Evolutionary conservation across 768 basidiomycete species (phyloP), one percentile per base, ranked within the genome.

Genomic region (Podaxis mareebaensis): DNA sequence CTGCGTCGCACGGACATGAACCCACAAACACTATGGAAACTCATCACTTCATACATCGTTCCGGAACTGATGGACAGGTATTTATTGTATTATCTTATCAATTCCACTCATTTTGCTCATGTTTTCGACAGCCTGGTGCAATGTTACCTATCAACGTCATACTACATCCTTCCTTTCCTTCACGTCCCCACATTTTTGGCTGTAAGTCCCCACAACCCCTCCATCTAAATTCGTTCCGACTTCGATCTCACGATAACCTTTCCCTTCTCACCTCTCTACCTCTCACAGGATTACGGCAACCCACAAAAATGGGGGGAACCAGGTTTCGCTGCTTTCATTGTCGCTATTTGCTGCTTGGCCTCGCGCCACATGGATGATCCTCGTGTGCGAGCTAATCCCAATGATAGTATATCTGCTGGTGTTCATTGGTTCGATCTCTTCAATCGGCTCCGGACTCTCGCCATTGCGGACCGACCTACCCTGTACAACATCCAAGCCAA

Each of bases 281-380:
- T 60, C 46, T 40, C 51, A 57, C 61, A 92, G 90, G 95, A 97
- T 75, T 97, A 97, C 72, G 93, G 92, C 46, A 92, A 95, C 67
- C 95, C 95, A 56, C 85, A 87, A 75, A 95, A 95, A 80, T 96
- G 95, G 95, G 92, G 90, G 55, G 94, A 96, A 75, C 93, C 95
- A 7, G 95, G 95, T 8, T 97, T 97, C 70, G 93, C 92, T 44
- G 89, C 94, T 10, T 95, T 96, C 72, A 92, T 96, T 65, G 93
- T 96, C n/a, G 85, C 94, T 1, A 82, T 96, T 38, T 96, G 95
- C 71, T 96, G 94, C 67, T 82, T 97, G 4, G 90, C 94, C 0
- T 96, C 94, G 3, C 84, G 95, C 46, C 95, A 97, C 73, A 90
- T 95, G 66, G 95, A 97, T 71, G 95, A 96, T 75, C 88, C 90